A percentile compares a stretch with the other conserved stretches of the same genome.
Evolutionary conservation across 2,329 filamentous ascomycete species (phyloP).

Genomic region (Albophoma yamanashiensis): DNA sequence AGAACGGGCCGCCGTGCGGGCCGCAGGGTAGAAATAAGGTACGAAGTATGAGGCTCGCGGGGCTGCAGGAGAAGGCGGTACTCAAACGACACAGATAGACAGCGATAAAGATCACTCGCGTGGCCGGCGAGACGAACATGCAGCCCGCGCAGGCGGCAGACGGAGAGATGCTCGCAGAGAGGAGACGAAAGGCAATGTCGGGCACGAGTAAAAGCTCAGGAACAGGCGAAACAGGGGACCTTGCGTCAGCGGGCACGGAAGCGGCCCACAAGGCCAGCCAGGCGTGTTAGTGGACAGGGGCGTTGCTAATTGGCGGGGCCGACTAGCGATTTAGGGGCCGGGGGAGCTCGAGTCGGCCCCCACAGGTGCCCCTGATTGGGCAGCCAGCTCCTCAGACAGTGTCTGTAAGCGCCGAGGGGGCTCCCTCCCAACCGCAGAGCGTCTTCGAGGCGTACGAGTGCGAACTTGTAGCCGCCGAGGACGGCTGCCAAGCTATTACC

Average conservation of each 20-base stretch:
- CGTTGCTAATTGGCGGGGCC: background rate
- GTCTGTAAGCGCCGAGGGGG: background rate
- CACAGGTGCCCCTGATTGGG: background rate
- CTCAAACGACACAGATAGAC: background rate
- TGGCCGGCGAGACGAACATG: background rate
- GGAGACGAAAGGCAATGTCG: background rate
- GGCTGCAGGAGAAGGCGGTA: background rate
- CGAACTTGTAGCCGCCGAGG: background rate
- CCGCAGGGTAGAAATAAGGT: background rate
- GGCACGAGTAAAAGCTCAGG: background rate
- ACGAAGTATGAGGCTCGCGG: background rate
- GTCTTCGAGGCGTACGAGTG: background rate
- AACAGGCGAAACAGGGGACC: conserved; percentile 2
- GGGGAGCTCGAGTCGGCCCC: background rate
- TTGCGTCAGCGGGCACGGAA: conserved; percentile 2
- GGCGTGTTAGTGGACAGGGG: too few relatives aligned
- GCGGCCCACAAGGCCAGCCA: background rate
- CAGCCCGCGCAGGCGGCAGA: background rate
- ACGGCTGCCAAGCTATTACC: background rate
- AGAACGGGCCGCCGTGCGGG: conserved; percentile 9
- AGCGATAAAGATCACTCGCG: background rate
- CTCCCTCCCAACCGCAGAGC: background rate
- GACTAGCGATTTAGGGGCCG: background rate
- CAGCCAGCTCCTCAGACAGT: background rate
- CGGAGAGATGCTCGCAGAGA: background rate